phyloP scores from a whole-genome alignment of 768 basidiomycete species.

The Tricholoma flavovirens region DNA sequence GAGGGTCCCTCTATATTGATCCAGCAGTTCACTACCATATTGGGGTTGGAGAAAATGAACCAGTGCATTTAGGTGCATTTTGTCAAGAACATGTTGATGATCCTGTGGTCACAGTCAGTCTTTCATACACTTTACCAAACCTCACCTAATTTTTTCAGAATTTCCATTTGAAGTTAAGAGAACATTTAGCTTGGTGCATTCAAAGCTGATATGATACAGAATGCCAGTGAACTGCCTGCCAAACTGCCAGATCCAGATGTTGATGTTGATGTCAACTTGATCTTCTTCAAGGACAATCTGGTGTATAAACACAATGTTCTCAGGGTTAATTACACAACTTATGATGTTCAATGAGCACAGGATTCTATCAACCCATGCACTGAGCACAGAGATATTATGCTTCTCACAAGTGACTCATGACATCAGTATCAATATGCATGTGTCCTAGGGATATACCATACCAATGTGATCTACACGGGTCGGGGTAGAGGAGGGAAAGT shows the following conservation, averaged over 20 bases:
- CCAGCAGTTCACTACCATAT: not conserved
- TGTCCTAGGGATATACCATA: conserved; percentile 20
- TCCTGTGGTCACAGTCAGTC: no score
- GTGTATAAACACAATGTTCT: conserved; percentile 8
- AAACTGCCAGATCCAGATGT: not conserved
- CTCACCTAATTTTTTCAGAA: not conserved
- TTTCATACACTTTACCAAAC: no score
- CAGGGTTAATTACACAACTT: conserved; percentile 30
- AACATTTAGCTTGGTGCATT: not conserved
- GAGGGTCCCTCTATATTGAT: not conserved
- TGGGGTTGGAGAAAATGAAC: not conserved
- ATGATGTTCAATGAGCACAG: conserved; percentile 17
- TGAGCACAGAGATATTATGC: conserved; percentile 30
- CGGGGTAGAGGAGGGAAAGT: not conserved
- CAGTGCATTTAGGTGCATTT: not conserved
- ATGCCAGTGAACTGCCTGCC: no score
- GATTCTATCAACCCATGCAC: conserved; percentile 34
- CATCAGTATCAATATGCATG: conserved; percentile 32
- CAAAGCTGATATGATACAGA: no score
- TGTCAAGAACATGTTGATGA: not conserved
- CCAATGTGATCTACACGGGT: conserved; percentile 3
- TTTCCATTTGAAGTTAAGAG: not conserved
- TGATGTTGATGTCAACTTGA: not conserved
- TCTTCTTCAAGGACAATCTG: not conserved
- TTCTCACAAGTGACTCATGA: conserved; percentile 16